Base-by-base conservation (phyloP, 768 basidiomycete genomes). In the Serendipita sp. region DNA sequence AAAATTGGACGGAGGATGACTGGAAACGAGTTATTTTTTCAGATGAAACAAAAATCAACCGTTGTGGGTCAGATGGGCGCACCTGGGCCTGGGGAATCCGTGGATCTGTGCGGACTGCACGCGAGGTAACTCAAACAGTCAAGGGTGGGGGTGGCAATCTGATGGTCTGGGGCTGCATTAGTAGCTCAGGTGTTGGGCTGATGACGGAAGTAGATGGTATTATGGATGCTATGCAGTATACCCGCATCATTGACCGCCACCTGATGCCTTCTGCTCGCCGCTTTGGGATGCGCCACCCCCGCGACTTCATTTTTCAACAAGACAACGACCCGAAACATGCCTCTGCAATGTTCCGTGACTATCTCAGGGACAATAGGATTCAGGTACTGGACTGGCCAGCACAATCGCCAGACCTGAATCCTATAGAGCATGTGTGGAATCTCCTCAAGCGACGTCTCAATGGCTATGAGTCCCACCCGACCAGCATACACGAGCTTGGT, bases 321-420 rank as follows among this genome's bases (percentile, higher is more conserved):
- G 74, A 78, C 64, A 75, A 74, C 53, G 68, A 76, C 69, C 74
- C 70, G 10, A 77, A 76, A 67, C 76, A 76, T 68, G 68, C 62
- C 43, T 69, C 68, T 33, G 63, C 62, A 10, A 13, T 5, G 31
- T 64, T 68, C 13, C 18, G 29, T 2, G 31, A 55, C 37, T 72
- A 67, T 67, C 66, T 72, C 62, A 3, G 66, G 44, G 52, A 68
- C 2, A n/a, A 72, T 18, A 11, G 48, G 11, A 43, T 67, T 34
- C 33, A 48, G 58, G 34, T 71, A 3, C 62, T 72, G 10, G 62
- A 18, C 15, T 73, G 71, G 70, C 68, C 70, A 3, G 50, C 70
- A 34, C 63, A 69, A 8, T 71, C 69, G 29, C 71, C 71, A n/a
- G 70, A 73, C 55, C 66, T 73, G 66, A 73, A 69, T 64, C 67